These are phyloP conservation scores for Phalaenopsis aphrodite DNA, from an alignment of 106 monocot genomes.

Conservation along the genomic window DNA sequence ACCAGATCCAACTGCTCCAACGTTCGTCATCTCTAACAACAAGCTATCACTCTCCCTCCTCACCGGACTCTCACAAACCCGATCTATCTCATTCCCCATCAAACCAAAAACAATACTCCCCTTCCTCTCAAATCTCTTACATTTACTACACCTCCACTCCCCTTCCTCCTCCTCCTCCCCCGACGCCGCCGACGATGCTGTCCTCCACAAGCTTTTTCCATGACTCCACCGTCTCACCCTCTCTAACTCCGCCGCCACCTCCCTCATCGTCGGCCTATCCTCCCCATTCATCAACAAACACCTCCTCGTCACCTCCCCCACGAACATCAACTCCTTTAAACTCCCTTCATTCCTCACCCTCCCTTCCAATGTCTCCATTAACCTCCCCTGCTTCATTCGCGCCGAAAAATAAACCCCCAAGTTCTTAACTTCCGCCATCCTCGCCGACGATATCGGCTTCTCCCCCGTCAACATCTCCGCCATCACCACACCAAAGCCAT, in stretches of 20 bases:
- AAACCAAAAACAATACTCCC: no score
- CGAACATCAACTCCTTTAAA: not conserved
- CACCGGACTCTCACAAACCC: no score
- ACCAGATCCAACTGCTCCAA: no score
- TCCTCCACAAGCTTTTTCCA: no score
- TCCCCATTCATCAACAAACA: constrained; percentile 18
- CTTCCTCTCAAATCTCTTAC: no score
- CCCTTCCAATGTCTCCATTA: constrained; percentile 7
- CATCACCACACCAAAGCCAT: constrained; percentile 37
- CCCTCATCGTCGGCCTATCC: constrained; percentile 29
- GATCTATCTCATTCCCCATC: no score
- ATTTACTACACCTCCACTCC: no score
- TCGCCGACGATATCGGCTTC: not conserved
- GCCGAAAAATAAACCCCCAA: constrained; percentile 8
- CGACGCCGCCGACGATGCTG: no score
- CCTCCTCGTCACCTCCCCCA: constrained; percentile 15
- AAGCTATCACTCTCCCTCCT: no score
- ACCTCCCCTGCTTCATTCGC: not conserved
- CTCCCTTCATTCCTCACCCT: constrained; percentile 6
- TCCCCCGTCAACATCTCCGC: constrained; percentile 27
- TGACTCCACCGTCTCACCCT: not conserved
- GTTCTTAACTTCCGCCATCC: constrained; percentile 8
- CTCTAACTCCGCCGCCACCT: constrained; percentile 21
- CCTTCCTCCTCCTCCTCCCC: no score
- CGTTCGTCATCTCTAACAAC: no score